Evolutionary conservation across 345 rosid genomes (phyloP), one percentile per base, ranked within the genome.

Genomic region (Eucalyptus grandis): DNA sequence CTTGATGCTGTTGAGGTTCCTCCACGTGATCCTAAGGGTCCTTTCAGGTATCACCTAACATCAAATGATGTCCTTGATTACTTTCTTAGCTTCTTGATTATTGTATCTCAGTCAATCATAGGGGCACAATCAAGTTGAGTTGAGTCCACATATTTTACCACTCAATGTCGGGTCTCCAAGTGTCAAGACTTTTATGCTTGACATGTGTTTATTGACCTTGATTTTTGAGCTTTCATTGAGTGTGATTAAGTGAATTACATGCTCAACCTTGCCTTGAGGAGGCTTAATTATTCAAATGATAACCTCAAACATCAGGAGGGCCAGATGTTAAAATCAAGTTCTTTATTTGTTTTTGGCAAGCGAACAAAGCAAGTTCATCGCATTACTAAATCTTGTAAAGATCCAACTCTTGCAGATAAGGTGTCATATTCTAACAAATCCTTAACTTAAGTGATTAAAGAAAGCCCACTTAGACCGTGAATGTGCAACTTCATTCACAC

Each of bases 1-100:
- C 96, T 98, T 81, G 98, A 96, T 93, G 54, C 93, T 49, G 92
- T 97, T 92, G 98, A 96, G 94, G 92, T 93, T 91, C 99, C 99
- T 88, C 92, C 82, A 60, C 95, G 98, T 88, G 99, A 98, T 94
- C 99, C 99, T 54, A 95, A 96, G n/a, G 99, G 98, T 91, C 99
- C 97, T 90, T 96, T 98, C 89, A 96, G 99, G 99, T 96, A 90
- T 89, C 56, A 56, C 15, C 37, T 65, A 72, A 37, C 82, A 37
- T 37, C 27, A 72, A 37, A 37, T 37, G 46, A 19, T 72, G 14
- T 72, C 46, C 46, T 37, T 72, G 82, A 37, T 72, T 37, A 72
- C 46, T 72, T 72, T 72, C 27, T 72, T 37, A 37, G 24, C 81
- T 69, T 31, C 81, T 17, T 34, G 81, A 31, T 69, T 69, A 34